Evolutionary conservation across 345 rosid genomes (phyloP).

Genomic region (Linum lewisii): DNA sequence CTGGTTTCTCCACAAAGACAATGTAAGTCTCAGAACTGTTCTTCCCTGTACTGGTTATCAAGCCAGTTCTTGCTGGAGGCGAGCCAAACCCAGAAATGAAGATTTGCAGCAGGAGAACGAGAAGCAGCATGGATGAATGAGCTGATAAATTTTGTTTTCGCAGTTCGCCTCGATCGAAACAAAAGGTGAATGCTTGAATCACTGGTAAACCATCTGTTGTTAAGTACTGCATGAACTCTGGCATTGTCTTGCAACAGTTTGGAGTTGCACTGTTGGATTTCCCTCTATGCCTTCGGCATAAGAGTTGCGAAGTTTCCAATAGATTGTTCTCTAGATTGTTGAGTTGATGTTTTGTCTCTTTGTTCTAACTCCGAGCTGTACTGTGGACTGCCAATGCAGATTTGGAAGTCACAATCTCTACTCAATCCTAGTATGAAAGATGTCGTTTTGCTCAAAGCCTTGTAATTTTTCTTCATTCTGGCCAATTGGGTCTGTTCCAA

Average conservation of each 20-base stretch:
- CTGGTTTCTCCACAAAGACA: constrained; percentile 22
- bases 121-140: constrained; percentile 3
- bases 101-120: constrained; percentile 9
- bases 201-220: neutral
- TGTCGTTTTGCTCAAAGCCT: no score
- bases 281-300: neutral
- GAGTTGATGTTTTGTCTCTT: no score
- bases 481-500: no score
- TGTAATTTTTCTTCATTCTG: no score
- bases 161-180: neutral
- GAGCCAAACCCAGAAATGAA: constrained; percentile 15
- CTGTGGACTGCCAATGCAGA: no score
- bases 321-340: neutral
- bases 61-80: constrained; percentile 9
- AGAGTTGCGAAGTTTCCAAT: neutral
- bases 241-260: neutral
- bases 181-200: neutral
- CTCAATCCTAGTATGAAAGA: no score
- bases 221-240: neutral
- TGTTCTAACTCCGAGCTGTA: no score
- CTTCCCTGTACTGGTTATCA: neutral
- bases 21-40: constrained; percentile 21
- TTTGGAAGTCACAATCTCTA: no score
- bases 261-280: neutral
- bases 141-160: neutral